Evolutionary conservation across 176 grass and related monocot genomes (phyloP).

Genomic region (Eragrostis nindensis): DNA sequence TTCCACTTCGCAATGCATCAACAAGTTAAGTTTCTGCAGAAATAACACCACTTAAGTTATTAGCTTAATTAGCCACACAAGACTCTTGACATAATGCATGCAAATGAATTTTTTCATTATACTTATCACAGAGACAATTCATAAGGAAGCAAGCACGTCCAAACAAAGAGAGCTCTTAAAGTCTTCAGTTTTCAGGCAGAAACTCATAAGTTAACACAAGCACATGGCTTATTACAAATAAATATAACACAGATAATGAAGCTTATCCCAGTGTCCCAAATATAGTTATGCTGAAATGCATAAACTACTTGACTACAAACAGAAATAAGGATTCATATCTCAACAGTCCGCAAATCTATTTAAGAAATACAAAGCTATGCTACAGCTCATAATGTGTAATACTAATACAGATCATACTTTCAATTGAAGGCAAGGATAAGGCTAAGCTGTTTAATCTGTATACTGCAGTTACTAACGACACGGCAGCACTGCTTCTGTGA

Average conservation of each 20-base stretch:
- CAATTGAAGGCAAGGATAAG: background rate
- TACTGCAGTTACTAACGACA: background rate
- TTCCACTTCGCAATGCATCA: slow-evolving; percentile 23
- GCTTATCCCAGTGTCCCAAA: background rate
- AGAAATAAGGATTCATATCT: background rate
- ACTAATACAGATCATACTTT: background rate
- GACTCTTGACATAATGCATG: slow-evolving; percentile 4
- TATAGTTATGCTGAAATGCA: background rate
- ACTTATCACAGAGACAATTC: background rate
- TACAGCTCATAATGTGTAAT: background rate
- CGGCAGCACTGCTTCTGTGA: background rate
- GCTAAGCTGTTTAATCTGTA: background rate
- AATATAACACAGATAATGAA: background rate
- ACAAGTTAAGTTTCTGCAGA: slow-evolving; percentile 48
- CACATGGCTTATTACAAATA: background rate
- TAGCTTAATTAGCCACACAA: slow-evolving; percentile 4
- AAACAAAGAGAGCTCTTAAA: background rate
- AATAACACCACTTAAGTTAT: slow-evolving; percentile 25
- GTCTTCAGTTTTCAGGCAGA: background rate
- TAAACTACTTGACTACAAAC: background rate
- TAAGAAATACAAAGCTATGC: background rate
- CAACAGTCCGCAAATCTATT: slow-evolving; percentile 12
- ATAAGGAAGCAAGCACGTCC: slow-evolving; percentile 2
- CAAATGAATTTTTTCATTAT: background rate
- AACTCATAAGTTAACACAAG: slow-evolving; percentile 26